phyloP scores from a whole-genome alignment of 306 rosid genomes.

The Casuarina cunninghamiana region DNA sequence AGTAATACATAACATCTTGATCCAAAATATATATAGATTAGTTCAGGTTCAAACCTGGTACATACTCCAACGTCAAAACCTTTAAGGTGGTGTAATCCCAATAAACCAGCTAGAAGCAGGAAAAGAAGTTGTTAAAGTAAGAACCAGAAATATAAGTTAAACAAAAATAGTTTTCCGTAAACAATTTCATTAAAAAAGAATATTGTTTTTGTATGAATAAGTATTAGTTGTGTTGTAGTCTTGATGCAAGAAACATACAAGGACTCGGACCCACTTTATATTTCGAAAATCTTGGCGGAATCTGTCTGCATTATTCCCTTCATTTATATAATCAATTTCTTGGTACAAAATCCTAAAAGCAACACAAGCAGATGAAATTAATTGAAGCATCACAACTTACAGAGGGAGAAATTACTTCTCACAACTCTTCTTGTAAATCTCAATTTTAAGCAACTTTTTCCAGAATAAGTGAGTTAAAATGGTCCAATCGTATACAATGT shows the following conservation, averaged over 20 bases:
- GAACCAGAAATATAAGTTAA: background rate
- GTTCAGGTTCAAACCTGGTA: constrained; percentile 76
- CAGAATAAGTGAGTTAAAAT: background rate
- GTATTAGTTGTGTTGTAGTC: constrained; percentile 22
- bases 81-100: constrained; percentile 93
- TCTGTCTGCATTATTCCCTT: constrained; percentile 87
- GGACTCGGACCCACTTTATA: constrained; percentile 90
- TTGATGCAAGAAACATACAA: constrained; percentile 64
- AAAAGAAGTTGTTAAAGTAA: constrained; percentile 1
- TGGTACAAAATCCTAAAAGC: constrained; percentile 71
- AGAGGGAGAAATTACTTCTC: background rate
- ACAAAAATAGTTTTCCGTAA: too few relatives aligned
- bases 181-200: too few relatives aligned
- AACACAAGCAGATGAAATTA: constrained; percentile 17
- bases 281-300: constrained; percentile 85
- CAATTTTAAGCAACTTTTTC: background rate
- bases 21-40: constrained; percentile 8
- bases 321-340: constrained; percentile 91
- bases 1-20: constrained; percentile 6
- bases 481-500: background rate
- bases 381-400: constrained; percentile 18
- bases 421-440: constrained; percentile 1
- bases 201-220: too few relatives aligned
- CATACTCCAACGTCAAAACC: constrained; percentile 90
- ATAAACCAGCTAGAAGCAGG: constrained; percentile 58